phyloP scores from a whole-genome alignment of 768 basidiomycete species.

The Phaffia tasmanica region DNA sequence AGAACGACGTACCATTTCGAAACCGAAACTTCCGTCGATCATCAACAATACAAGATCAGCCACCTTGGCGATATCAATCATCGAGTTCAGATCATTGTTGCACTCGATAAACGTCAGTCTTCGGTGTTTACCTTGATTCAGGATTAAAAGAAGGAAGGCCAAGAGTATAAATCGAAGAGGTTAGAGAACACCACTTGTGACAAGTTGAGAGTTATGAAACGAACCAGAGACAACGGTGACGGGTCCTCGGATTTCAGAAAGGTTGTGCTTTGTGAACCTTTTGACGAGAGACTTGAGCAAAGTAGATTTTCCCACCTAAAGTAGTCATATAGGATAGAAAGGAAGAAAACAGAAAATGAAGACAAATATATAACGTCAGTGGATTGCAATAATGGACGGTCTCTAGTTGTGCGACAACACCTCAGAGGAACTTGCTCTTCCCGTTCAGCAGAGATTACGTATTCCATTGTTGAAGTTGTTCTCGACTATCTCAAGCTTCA shows the following conservation, averaged over 20 bases:
- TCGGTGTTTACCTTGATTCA: slow-evolving; percentile 56
- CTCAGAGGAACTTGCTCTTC: not conserved
- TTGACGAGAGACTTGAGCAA: slow-evolving; percentile 81
- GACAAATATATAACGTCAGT: not conserved
- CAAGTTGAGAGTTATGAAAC: slow-evolving; percentile 5
- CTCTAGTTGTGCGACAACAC: not conserved
- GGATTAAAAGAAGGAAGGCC: not conserved
- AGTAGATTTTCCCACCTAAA: slow-evolving; percentile 74
- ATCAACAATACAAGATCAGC: slow-evolving; percentile 92
- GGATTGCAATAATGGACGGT: not conserved
- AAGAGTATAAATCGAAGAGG: not conserved
- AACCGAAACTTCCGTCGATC: slow-evolving; percentile 95
- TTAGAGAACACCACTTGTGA: not conserved
- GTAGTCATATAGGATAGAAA: not conserved
- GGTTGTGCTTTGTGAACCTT: slow-evolving; percentile 83
- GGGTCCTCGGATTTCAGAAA: slow-evolving; percentile 80
- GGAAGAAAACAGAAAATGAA: not conserved
- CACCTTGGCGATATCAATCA: slow-evolving; percentile 96
- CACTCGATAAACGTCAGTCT: slow-evolving; percentile 95
- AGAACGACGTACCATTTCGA: slow-evolving; percentile 75
- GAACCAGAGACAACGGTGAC: slow-evolving; percentile 75
- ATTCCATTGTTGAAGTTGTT: not conserved
- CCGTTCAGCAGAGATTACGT: not conserved
- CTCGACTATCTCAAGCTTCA: not conserved
- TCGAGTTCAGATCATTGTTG: slow-evolving; percentile 92